Percentiles rank a stretch among this genome's conserved stretches.
Evolutionary conservation across 73 alveolate genomes (phyloP).

Genomic region (Tetrahymena malaccensis): DNA sequence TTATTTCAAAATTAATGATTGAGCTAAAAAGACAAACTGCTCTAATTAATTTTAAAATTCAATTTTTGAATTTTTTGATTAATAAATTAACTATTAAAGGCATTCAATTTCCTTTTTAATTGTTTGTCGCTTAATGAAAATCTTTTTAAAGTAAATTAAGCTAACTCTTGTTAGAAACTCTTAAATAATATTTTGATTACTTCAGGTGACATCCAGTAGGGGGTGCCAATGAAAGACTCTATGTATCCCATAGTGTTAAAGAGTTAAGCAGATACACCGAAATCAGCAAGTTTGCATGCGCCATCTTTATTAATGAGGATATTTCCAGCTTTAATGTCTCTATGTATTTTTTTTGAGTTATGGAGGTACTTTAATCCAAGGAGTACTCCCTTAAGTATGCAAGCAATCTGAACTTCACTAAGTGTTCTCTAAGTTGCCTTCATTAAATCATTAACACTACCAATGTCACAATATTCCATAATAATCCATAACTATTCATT

Average conservation of each 20-base stretch:
- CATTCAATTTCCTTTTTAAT: neutral
- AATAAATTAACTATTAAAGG: no score
- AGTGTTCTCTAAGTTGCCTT: constrained; percentile 72
- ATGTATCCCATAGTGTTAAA: constrained; percentile 49
- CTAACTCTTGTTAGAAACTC: neutral
- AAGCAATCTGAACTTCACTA: constrained; percentile 52
- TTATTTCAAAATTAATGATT: no score
- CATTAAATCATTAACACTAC: constrained; percentile 83
- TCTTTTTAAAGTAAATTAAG: no score
- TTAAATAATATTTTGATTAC: constrained; percentile 45
- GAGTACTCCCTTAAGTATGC: constrained; percentile 34
- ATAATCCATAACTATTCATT: constrained; percentile 92
- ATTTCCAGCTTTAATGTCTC: constrained; percentile 89
- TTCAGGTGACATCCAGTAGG: constrained; percentile 98
- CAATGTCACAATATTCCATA: constrained; percentile 93
- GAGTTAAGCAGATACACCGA: constrained; percentile 69
- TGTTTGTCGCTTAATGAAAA: neutral
- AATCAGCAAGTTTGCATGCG: constrained; percentile 76
- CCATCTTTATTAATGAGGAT: constrained; percentile 71
- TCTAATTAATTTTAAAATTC: neutral
- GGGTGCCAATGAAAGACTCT: constrained; percentile 83
- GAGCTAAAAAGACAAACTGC: neutral
- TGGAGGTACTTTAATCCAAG: constrained; percentile 73
- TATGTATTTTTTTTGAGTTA: constrained; percentile 77
- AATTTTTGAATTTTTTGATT: neutral